Conservation (phyloP, 2,329 filamentous ascomycete genomes). For the Davidsoniella neocaledoniae region DNA sequence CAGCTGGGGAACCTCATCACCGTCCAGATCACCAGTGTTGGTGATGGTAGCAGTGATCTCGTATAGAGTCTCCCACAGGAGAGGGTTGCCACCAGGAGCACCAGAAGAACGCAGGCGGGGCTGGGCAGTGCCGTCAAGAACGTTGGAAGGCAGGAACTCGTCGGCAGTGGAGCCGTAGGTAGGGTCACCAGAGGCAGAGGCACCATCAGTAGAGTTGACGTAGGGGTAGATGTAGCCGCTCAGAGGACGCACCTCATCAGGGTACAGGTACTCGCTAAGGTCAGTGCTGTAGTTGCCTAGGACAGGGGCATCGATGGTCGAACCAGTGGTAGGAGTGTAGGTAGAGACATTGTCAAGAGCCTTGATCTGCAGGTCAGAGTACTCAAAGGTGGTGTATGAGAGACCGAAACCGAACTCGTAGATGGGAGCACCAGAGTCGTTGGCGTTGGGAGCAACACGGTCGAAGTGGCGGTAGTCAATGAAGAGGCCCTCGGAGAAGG, state of each 20-base stretch:
- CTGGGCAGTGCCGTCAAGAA: conserved; percentile 39
- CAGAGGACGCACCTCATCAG: conserved; percentile 35
- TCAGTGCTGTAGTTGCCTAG: conserved; percentile 48
- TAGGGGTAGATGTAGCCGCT: conserved; percentile 52
- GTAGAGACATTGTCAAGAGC: conserved; percentile 27
- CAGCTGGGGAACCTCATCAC: conserved; percentile 59
- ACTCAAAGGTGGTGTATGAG: conserved; percentile 63
- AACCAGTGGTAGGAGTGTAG: conserved; percentile 44
- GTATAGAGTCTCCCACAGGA: conserved; percentile 53
- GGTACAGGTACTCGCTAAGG: conserved; percentile 51
- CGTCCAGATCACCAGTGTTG: conserved; percentile 49
- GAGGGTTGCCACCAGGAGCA: conserved; percentile 45
- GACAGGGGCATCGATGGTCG: conserved; percentile 44
- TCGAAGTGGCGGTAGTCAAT: conserved; percentile 60
- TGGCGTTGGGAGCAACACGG: conserved; percentile 25
- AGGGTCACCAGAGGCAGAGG: conserved; percentile 38
- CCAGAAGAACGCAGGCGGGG: conserved; percentile 33
- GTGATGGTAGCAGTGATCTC: conserved; percentile 49
- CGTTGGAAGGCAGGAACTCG: conserved; percentile 42
- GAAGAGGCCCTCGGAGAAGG: conserved; percentile 63
- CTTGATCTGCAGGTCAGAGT: conserved; percentile 47
- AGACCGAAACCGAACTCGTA: conserved; percentile 73
- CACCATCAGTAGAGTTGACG: conserved; percentile 45
- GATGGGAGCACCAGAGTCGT: conserved; percentile 40
- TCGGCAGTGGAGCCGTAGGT: conserved; percentile 41